phyloP scores from a whole-genome alignment of 2,329 filamentous ascomycete species.

The Colletotrichum salicis region DNA sequence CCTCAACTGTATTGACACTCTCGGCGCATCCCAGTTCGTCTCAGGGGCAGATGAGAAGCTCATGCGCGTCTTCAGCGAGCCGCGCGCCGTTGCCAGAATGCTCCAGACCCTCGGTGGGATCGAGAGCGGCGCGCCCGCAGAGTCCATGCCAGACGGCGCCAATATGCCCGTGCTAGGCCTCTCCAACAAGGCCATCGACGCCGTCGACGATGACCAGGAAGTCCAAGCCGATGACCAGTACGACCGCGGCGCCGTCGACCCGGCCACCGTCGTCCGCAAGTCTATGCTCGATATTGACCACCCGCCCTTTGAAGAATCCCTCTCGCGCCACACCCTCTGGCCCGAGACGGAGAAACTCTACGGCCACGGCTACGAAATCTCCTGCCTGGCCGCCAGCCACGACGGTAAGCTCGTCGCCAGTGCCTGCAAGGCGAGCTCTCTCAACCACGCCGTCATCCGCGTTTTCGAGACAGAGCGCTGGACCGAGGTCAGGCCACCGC shows the following conservation, averaged over 20 bases:
- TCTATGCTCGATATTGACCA: conserved; percentile 73
- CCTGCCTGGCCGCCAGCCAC: conserved; percentile 81
- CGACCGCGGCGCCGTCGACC: conserved; percentile 65
- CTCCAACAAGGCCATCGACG: conserved; percentile 91
- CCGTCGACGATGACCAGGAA: conserved; percentile 61
- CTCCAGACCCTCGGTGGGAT: conserved; percentile 76
- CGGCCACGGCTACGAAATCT: conserved; percentile 97
- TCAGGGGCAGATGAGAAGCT: conserved; percentile 98
- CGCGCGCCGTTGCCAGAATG: conserved; percentile 81
- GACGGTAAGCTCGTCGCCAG: conserved; percentile 84
- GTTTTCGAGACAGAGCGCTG: conserved; percentile 88
- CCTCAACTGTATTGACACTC: conserved; percentile 88
- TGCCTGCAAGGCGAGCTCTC: conserved; percentile 89
- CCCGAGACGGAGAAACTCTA: conserved; percentile 97
- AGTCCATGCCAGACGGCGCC: conserved; percentile 81
- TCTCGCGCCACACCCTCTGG: conserved; percentile 92
- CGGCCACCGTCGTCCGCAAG: conserved; percentile 65
- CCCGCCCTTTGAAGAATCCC: conserved; percentile 88
- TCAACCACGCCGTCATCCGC: conserved; percentile 94
- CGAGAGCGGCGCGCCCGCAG: conserved; percentile 45
- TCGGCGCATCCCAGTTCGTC: conserved; percentile 81
- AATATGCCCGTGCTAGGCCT: conserved; percentile 95
- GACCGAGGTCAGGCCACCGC: conserved; percentile 85
- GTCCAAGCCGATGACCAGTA: conserved; percentile 56
- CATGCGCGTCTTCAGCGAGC: conserved; percentile 93